Conservation (phyloP, 371 early-diverging fungal genomes). For the Entomophthora muscae region DNA sequence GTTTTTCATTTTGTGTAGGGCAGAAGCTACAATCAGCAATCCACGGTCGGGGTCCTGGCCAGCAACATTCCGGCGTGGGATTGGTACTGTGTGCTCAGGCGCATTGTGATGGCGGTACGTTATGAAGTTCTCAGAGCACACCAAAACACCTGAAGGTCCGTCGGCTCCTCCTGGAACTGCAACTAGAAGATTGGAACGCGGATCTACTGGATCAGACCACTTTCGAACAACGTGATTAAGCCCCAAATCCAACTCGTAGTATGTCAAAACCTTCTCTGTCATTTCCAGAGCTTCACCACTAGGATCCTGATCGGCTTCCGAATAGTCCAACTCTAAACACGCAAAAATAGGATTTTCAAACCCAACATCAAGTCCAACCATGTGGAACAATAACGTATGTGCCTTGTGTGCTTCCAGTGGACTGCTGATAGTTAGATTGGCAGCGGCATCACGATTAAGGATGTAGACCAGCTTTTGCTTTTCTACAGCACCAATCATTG, state of each 20-base stretch:
- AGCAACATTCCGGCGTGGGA: conserved; percentile 69
- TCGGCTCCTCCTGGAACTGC: conserved; percentile 83
- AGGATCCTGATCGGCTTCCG: conserved; percentile 67
- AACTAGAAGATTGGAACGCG: conserved; percentile 59
- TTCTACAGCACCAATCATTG: conserved; percentile 88
- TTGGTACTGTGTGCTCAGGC: conserved; percentile 51
- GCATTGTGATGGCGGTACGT: conserved; percentile 66
- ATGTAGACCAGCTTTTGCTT: conserved; percentile 92
- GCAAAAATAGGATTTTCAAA: conserved; percentile 97
- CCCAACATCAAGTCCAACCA: conserved; percentile 88
- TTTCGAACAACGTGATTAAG: conserved; percentile 93
- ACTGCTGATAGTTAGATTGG: conserved; percentile 77
- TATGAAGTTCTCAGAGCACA: conserved; percentile 78
- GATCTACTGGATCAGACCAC: conserved; percentile 74
- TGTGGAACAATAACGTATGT: conserved; percentile 49
- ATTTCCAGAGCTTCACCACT: conserved; percentile 53
- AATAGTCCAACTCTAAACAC: conserved; percentile 71
- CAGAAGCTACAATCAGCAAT: conserved; percentile 57
- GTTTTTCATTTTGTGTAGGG: conserved; percentile 76
- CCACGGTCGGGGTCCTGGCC: conserved; percentile 40
- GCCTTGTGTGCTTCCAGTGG: conserved; percentile 88
- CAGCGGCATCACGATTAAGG: conserved; percentile 77
- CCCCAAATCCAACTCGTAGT: conserved; percentile 94
- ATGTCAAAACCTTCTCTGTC: conserved; percentile 70
- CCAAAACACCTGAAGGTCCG: conserved; percentile 93